phyloP scores from a whole-genome alignment of 305 asterid genomes.

The Rubia balearica region DNA sequence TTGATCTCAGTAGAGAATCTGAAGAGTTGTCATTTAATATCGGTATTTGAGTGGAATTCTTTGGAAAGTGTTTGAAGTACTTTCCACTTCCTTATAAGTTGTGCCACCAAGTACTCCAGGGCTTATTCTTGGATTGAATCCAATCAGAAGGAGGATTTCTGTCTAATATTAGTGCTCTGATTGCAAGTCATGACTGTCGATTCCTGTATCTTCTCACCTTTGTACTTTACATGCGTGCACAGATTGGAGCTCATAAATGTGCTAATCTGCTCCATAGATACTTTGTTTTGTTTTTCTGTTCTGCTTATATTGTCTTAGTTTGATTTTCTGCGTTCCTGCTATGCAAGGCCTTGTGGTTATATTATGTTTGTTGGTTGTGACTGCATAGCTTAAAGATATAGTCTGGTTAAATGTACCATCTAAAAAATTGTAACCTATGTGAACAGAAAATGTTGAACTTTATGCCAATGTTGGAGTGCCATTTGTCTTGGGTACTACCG shows the following conservation, averaged over 20 bases:
- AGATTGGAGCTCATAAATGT: not conserved
- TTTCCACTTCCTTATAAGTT: not conserved
- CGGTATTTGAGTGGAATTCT: not conserved
- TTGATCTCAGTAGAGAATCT: no score
- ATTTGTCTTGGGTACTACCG: constrained; percentile 96
- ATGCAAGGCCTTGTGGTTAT: not conserved
- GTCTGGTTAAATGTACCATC: not conserved
- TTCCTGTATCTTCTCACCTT: not conserved
- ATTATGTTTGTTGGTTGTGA: not conserved
- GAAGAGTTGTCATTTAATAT: not conserved
- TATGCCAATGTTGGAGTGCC: constrained; percentile 93
- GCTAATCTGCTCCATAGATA: not conserved
- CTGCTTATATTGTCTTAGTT: not conserved
- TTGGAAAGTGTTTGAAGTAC: not conserved
- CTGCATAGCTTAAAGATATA: not conserved
- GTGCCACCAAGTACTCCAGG: not conserved
- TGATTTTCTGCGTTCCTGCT: not conserved
- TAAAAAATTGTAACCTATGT: constrained; percentile 2
- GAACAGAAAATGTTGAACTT: constrained; percentile 70
- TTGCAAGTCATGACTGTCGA: not conserved
- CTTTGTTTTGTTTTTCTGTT: not conserved
- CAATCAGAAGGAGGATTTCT: not conserved
- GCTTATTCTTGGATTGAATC: not conserved
- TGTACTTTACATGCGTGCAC: not conserved
- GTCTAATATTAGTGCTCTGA: not conserved